Conservation (phyloP, 768 basidiomycete genomes). For the Boletus patriciae region DNA sequence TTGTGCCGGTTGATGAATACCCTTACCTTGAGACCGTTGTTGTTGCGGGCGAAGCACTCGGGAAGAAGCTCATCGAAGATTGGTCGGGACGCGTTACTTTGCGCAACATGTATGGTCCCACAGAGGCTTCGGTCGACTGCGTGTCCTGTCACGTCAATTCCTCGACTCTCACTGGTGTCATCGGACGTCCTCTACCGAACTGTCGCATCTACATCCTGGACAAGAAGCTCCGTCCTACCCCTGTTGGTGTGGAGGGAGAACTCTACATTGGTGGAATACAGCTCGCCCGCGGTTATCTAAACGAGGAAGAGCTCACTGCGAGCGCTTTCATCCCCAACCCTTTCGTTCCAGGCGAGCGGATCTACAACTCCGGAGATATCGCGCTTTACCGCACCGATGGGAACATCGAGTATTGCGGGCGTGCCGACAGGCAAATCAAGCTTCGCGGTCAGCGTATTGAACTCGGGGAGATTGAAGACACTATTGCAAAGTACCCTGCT, state of each 20-base stretch:
- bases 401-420: conserved; percentile 33
- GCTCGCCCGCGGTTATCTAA: conserved; percentile 23
- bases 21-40: conserved; percentile 30
- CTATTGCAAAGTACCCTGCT: conserved; percentile 25
- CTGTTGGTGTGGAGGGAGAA: conserved; percentile 30
- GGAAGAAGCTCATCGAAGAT: conserved; percentile 24
- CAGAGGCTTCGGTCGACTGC: conserved; percentile 33
- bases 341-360: conserved; percentile 29
- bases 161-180: conserved; percentile 21
- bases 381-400: conserved; percentile 30
- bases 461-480: conserved; percentile 34
- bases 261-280: conserved; percentile 25
- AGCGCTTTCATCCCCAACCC: conserved; percentile 31
- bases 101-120: conserved; percentile 37
- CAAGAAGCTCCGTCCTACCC: conserved; percentile 27
- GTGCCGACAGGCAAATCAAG: conserved; percentile 36
- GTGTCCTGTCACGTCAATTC: conserved; percentile 27
- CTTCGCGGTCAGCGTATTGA: conserved; percentile 37
- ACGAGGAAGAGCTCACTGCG: conserved; percentile 30
- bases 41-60: conserved; percentile 25
- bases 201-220: conserved; percentile 31
- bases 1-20: conserved; percentile 28
- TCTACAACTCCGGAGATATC: conserved; percentile 35
- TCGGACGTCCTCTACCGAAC: conserved; percentile 34
- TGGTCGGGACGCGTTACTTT: conserved; percentile 28